phyloP scores from a whole-genome alignment of 345 rosid genomes.

The Citrus maxima region DNA sequence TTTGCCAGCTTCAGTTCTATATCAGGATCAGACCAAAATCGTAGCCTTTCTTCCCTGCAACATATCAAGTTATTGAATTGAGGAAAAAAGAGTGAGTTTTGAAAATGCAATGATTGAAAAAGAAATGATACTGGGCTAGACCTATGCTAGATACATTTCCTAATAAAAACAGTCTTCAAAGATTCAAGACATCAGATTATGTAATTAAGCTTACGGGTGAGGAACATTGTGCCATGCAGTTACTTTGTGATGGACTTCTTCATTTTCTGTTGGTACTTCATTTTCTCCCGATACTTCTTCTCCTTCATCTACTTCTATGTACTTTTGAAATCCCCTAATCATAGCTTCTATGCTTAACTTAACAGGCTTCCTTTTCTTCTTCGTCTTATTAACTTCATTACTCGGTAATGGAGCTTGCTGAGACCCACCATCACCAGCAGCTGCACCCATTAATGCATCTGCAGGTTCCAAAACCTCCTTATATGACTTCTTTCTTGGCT shows the following conservation, averaged over 20 bases:
- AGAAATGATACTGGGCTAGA: not conserved
- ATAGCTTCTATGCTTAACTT: conserved; percentile 87
- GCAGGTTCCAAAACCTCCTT: conserved; percentile 28
- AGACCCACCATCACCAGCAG: conserved; percentile 54
- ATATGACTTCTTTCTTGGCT: conserved; percentile 34
- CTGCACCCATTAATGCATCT: conserved; percentile 46
- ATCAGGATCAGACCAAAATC: conserved; percentile 98
- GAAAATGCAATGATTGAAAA: not conserved
- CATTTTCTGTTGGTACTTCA: conserved; percentile 22
- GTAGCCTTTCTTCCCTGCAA: conserved; percentile 85
- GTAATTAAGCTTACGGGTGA: conserved; percentile 61
- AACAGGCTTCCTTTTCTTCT: conserved; percentile 45
- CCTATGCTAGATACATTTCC: not conserved
- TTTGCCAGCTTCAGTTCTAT: conserved; percentile 81
- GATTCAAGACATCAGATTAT: conserved; percentile 16
- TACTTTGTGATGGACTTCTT: conserved; percentile 63
- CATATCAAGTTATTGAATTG: conserved; percentile 18
- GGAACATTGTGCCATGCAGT: conserved; percentile 96
- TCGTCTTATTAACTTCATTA: conserved; percentile 17
- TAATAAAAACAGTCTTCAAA: not conserved
- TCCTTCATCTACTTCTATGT: conserved; percentile 34
- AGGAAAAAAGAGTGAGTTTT: not conserved
- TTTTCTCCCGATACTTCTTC: conserved; percentile 1
- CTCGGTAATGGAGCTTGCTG: conserved; percentile 30
- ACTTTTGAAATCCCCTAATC: conserved; percentile 73